Conservation (phyloP, 495 filamentous ascomycete species). For the Penicillium longicatenatum region DNA sequence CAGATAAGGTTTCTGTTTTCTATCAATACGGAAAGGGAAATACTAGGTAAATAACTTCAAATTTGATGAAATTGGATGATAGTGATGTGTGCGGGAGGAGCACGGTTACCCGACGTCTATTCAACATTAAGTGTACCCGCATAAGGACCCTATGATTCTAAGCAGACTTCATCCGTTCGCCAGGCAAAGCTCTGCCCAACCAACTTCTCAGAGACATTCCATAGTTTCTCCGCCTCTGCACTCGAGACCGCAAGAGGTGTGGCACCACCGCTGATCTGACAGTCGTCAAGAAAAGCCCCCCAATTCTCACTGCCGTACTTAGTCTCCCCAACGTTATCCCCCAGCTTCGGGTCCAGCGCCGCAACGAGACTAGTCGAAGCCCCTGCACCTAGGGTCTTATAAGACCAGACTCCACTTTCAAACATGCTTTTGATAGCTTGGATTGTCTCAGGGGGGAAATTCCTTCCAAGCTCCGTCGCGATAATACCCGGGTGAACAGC, state of each 20-base stretch:
- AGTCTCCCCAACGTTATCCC: conserved; percentile 21
- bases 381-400: conserved; percentile 37
- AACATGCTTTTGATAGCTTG: conserved; percentile 22
- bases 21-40: too few species aligned
- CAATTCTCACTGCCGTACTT: conserved; percentile 34
- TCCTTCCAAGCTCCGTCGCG: conserved; percentile 35
- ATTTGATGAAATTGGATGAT: too few species aligned
- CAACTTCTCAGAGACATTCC: conserved; percentile 51
- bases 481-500: conserved; percentile 44
- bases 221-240: conserved; percentile 50
- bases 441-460: conserved; percentile 12
- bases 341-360: conserved; percentile 46
- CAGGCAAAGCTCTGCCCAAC: conserved; percentile 49
- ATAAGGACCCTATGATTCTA: too few species aligned
- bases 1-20: too few species aligned
- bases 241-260: conserved; percentile 26
- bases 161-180: conserved; percentile 3
- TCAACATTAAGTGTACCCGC: too few species aligned
- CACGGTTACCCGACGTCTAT: too few species aligned
- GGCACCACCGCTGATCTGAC: conserved; percentile 37
- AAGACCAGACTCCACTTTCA: conserved; percentile 16
- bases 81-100: too few species aligned
- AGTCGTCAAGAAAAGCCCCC: conserved; percentile 44
- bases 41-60: too few species aligned
- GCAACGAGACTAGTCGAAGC: conserved; percentile 45